Conservation (phyloP, 225 moss, liverwort and hornwort species). For the Ulota crispa region DNA sequence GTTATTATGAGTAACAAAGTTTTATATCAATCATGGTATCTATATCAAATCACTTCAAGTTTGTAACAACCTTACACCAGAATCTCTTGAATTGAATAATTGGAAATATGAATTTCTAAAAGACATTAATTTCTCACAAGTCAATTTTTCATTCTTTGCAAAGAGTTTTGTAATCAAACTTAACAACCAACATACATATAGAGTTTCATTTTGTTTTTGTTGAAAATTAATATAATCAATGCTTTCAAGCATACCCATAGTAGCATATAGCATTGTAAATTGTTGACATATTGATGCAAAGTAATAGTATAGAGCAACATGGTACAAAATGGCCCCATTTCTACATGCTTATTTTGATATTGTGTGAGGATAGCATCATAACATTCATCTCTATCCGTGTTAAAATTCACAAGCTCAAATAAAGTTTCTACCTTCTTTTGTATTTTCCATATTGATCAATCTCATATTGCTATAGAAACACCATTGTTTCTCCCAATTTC, state of each 20-base stretch:
- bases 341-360: not conserved
- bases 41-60: not conserved
- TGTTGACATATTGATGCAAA: not conserved
- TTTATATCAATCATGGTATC: not conserved
- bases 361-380: conserved; percentile 30
- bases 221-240: not conserved
- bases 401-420: conserved; percentile 51
- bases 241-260: not conserved
- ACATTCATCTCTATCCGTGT: conserved; percentile 53
- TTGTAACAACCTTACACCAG: not conserved
- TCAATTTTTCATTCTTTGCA: accelerated
- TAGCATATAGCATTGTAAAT: not conserved
- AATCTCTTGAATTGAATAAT: not conserved
- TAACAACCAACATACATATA: not conserved
- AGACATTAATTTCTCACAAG: accelerated
- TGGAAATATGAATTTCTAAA: accelerated
- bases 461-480: not conserved
- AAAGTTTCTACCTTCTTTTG: conserved; percentile 47
- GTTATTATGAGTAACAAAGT: not conserved
- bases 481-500: conserved; percentile 16
- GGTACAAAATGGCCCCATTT: not conserved
- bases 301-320: not conserved
- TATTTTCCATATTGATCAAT: not conserved
- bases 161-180: accelerated
- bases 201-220: not conserved